Evolutionary conservation across 306 rosid species (phyloP), one percentile per base, ranked within the genome.

Genomic region (Crataegus laevigata): DNA sequence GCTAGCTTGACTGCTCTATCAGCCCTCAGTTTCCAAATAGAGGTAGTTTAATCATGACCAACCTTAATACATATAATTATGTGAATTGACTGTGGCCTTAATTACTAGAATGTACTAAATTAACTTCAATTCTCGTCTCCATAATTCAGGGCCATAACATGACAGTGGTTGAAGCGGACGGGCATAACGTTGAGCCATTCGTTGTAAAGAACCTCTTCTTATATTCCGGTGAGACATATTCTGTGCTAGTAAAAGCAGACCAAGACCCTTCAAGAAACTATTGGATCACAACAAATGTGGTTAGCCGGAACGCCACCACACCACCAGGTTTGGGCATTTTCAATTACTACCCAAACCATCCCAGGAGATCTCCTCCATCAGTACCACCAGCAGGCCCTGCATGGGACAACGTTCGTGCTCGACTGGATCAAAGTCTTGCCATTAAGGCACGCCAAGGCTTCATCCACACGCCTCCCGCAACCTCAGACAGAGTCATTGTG

Each of bases 101-200:
- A 59, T 28, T 51, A 8, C 11, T 24, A 55, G 24, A 32, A 13
- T 14, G 8, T 24, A 55, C n/a, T 54, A 21, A 54, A 57, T 4
- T 57, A n/a, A 55, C 64, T 21, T 32, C 5, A 10, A 40, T n/a
- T 57, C 51, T 45, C 18, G 18, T 45, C 51, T 72, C 68, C 19
- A 22, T 8, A 0, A 30, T 82, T 77, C 91, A 93, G 97, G 94
- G 96, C 2, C 98, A 91, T 63, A 91, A 90, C 38, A 90, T 94
- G 98, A 91, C 93, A 3, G 96, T 94, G 43, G 96, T 94, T 7
- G 96, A 91, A 83, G 96, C 97, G 28, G 98, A 94, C 80, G 97
- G 98, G 32, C 94, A 91, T 79, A 85, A 91, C 63, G 97, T 94
- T 0, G 96, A 94, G 61, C 97, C 98, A 22, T 91, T 94, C 29